Evolutionary conservation across 495 filamentous ascomycete species (phyloP).

Genomic region (Parathielavia appendiculata): DNA sequence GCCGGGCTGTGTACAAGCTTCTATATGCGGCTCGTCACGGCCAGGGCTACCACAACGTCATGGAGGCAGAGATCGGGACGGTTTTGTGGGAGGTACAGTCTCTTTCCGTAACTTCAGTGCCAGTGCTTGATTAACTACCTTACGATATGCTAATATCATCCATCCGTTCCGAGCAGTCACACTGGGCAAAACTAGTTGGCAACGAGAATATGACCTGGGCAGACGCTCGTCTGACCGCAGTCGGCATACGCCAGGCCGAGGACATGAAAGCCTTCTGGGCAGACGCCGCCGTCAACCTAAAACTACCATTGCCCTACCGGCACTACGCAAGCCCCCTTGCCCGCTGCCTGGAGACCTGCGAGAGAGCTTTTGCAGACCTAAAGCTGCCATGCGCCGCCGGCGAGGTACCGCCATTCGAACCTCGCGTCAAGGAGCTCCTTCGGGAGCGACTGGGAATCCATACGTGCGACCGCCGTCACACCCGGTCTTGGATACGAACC

Average conservation of each 20-base stretch:
- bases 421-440: conserved; percentile 63
- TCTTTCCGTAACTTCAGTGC: not conserved
- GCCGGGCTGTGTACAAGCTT: conserved; percentile 30
- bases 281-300: conserved; percentile 43
- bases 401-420: conserved; percentile 45
- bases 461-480: conserved; percentile 70
- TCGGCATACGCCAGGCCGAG: conserved; percentile 58
- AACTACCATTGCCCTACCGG: conserved; percentile 57
- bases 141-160: not conserved
- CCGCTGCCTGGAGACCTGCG: conserved; percentile 61
- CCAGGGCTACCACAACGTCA: conserved; percentile 36
- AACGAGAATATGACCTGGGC: conserved; percentile 62
- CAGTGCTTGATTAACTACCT: too few species aligned
- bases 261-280: conserved; percentile 61
- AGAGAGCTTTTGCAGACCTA: conserved; percentile 54
- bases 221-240: conserved; percentile 61
- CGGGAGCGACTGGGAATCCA: conserved; percentile 69
- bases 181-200: conserved; percentile 66
- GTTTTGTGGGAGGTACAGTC: conserved; percentile 30
- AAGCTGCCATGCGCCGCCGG: not conserved
- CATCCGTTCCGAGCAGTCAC: conserved; percentile 28
- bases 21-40: conserved; percentile 35
- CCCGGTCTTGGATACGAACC: conserved; percentile 50
- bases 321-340: conserved; percentile 67
- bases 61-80: conserved; percentile 33